Conservation (phyloP, 177 flowering plant genomes). For the Vitis hybrid region DNA sequence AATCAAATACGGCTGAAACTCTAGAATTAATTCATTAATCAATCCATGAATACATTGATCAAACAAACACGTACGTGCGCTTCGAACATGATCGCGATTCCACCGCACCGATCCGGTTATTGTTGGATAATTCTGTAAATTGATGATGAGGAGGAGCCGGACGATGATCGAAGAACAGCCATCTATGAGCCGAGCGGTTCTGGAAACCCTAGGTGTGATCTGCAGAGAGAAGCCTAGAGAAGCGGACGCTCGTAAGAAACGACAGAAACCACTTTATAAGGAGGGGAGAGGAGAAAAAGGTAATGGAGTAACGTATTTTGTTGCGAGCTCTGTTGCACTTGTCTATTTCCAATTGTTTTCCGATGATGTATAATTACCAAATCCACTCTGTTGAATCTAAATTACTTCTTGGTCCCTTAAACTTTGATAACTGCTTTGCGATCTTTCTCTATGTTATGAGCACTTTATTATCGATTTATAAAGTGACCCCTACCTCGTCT, state of each 20-base stretch:
- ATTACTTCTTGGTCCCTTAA: neutral
- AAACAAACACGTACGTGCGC: constrained; percentile 42
- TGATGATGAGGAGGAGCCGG: neutral
- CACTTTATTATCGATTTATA: no score
- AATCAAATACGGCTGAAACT: neutral
- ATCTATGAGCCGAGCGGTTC: neutral
- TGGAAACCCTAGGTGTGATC: neutral
- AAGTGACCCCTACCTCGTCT: no score
- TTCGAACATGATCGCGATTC: constrained; percentile 53
- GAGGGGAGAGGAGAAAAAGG: neutral
- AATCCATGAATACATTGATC: neutral
- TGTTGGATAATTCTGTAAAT: neutral
- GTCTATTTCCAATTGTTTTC: neutral
- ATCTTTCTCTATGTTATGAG: no score
- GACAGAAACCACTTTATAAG: neutral
- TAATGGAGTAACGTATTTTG: neutral
- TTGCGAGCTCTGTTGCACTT: neutral
- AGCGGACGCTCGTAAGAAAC: neutral
- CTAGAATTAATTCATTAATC: neutral
- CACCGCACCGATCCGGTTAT: neutral
- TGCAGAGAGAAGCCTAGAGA: neutral
- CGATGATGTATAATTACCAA: neutral
- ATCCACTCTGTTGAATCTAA: neutral
- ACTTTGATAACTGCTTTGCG: no score
- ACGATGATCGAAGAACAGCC: constrained; percentile 3